phyloP scores from a whole-genome alignment of 2,329 filamentous ascomycete genomes.

The Arthroderma uncinatum region DNA sequence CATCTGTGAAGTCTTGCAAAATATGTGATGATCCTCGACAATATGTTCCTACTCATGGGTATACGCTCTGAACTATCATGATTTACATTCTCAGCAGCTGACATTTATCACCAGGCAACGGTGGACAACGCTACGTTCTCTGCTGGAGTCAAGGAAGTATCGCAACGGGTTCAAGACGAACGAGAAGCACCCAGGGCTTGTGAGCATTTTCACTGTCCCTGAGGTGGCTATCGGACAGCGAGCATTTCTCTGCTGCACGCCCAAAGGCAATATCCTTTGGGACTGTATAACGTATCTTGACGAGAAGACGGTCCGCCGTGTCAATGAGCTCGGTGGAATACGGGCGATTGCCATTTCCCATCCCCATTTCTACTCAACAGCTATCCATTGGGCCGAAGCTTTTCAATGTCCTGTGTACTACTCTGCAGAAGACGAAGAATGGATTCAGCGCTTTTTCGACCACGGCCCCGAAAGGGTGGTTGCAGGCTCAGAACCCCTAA shows the following conservation, averaged over 20 bases:
- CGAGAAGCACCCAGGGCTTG: constrained; percentile 14
- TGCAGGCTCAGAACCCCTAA: constrained; percentile 15
- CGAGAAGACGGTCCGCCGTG: constrained; percentile 45
- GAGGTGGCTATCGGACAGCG: constrained; percentile 66
- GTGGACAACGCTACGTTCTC: constrained; percentile 22
- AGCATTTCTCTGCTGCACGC: constrained; percentile 55
- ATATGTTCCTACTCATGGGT: constrained; percentile 23
- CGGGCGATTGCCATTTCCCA: constrained; percentile 64
- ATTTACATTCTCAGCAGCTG: not conserved
- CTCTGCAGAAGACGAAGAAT: constrained; percentile 52
- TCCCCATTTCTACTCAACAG: constrained; percentile 72
- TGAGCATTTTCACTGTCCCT: constrained; percentile 31
- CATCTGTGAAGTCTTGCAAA: constrained; percentile 18
- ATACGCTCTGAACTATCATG: not conserved
- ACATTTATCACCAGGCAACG: constrained; percentile 16
- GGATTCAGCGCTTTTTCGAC: constrained; percentile 44
- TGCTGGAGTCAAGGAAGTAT: constrained; percentile 17
- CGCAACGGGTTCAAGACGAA: constrained; percentile 18
- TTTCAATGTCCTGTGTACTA: constrained; percentile 63
- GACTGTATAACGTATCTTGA: constrained; percentile 64
- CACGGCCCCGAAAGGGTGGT: constrained; percentile 28
- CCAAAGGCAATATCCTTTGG: constrained; percentile 64
- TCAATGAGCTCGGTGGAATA: constrained; percentile 54
- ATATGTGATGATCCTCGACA: constrained; percentile 26
- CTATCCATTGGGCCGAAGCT: constrained; percentile 58